These are phyloP conservation scores for Globisporangium megalacanthum DNA, from an alignment of 352 stramenopile species.

Conservation along the genomic window DNA sequence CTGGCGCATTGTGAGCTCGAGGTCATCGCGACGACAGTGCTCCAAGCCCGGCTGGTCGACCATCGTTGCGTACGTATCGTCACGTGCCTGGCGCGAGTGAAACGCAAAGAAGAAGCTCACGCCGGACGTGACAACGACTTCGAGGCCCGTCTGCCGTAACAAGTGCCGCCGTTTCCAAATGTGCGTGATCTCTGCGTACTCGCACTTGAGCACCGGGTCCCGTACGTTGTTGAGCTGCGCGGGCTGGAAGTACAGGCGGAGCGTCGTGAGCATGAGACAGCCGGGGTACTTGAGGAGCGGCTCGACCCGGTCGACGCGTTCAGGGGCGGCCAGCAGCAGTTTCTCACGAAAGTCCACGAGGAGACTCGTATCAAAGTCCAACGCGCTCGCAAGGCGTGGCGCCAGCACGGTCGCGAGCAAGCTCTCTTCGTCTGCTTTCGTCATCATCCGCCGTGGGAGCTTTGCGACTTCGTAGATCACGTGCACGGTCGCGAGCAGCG, in stretches of 20 bases:
- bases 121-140: slow-evolving; percentile 74
- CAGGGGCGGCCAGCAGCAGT: slow-evolving; percentile 59
- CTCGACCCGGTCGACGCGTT: slow-evolving; percentile 86
- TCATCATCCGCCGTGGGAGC: slow-evolving; percentile 52
- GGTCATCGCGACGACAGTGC: slow-evolving; percentile 48
- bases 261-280: slow-evolving; percentile 83
- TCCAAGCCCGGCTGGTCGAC: slow-evolving; percentile 64
- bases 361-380: slow-evolving; percentile 77
- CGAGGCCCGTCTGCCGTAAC: slow-evolving; percentile 82
- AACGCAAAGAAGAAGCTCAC: slow-evolving; percentile 86
- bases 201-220: slow-evolving; percentile 82
- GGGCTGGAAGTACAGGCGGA: slow-evolving; percentile 90
- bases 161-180: slow-evolving; percentile 88
- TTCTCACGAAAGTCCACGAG: slow-evolving; percentile 89
- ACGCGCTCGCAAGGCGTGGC: slow-evolving; percentile 55
- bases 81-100: slow-evolving; percentile 44
- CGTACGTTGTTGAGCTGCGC: slow-evolving; percentile 89
- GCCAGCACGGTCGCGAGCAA: slow-evolving; percentile 70
- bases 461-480: slow-evolving; percentile 65
- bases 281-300: slow-evolving; percentile 90
- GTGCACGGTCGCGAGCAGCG: slow-evolving; percentile 69
- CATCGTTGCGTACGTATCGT: slow-evolving; percentile 85
- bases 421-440: slow-evolving; percentile 81
- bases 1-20: slow-evolving; percentile 76
- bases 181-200: slow-evolving; percentile 63